A percentile compares a stretch with the other conserved stretches of the same genome.
Evolutionary conservation across 1,284 basidiomycete genomes (phyloP).

Genomic region (Fomitopsis betulina): DNA sequence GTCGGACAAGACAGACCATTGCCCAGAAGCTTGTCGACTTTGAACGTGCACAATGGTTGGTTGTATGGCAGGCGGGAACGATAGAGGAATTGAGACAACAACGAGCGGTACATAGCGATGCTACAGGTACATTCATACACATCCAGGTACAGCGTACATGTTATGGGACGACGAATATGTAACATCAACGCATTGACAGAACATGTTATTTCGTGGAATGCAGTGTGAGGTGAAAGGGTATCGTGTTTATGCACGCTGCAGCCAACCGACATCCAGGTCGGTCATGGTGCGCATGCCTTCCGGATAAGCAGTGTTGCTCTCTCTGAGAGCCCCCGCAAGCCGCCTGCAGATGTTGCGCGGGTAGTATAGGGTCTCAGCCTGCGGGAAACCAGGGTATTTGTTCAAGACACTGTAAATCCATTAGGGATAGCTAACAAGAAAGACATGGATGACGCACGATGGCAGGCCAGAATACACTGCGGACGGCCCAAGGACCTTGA

Average conservation of each 20-base stretch:
- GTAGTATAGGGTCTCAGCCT: slow-evolving; percentile 78
- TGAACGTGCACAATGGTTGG: too few relatives aligned
- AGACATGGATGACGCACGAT: slow-evolving; percentile 36
- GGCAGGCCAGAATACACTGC: slow-evolving; percentile 48
- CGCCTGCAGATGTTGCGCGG: slow-evolving; percentile 69
- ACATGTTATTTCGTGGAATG: not conserved
- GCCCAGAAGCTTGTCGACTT: too few relatives aligned
- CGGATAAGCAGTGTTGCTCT: slow-evolving; percentile 73
- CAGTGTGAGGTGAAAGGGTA: not conserved
- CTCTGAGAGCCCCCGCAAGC: slow-evolving; percentile 59
- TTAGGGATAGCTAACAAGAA: not conserved
- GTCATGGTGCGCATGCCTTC: slow-evolving; percentile 71
- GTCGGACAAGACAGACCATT: too few relatives aligned
- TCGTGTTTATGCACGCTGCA: slow-evolving; percentile 35
- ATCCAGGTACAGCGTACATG: too few relatives aligned
- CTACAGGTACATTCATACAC: too few relatives aligned
- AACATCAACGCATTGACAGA: too few relatives aligned
- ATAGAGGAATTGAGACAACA: too few relatives aligned
- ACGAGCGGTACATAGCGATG: too few relatives aligned
- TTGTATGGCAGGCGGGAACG: too few relatives aligned
- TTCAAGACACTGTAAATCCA: slow-evolving; percentile 43
- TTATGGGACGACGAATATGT: too few relatives aligned
- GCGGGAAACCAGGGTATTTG: slow-evolving; percentile 74
- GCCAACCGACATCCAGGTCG: slow-evolving; percentile 75
- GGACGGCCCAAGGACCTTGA: slow-evolving; percentile 60